A percentile compares a stretch with the other conserved stretches of the same genome.
Conservation (phyloP, 495 filamentous ascomycete species). For the Podospora sp. region DNA sequence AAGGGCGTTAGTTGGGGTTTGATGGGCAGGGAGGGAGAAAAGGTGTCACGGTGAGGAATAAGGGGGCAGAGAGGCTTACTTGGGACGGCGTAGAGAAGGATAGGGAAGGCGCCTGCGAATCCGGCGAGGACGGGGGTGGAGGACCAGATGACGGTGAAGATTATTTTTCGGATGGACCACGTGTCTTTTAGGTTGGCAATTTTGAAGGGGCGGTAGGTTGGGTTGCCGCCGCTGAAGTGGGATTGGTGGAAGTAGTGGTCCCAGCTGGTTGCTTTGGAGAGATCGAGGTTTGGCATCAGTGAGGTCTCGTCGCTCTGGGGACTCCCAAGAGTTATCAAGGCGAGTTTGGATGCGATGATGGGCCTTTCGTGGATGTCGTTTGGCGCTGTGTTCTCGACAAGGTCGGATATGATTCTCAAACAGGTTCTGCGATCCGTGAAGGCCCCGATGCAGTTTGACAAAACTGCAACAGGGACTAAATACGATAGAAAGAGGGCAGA, state of each 20-base stretch:
- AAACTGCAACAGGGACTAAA: slow-evolving; percentile 10
- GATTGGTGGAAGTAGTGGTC: slow-evolving; percentile 12
- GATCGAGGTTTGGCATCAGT: not conserved
- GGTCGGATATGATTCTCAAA: slow-evolving; percentile 6
- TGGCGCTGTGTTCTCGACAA: slow-evolving; percentile 6
- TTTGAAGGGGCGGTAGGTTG: slow-evolving; percentile 4
- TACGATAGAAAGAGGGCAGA: slow-evolving; percentile 14
- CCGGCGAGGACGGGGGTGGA: not conserved
- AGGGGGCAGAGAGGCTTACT: too few species aligned
- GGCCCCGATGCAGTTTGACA: slow-evolving; percentile 17
- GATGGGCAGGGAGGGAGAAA: not conserved
- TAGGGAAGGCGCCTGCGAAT: slow-evolving; percentile 5
- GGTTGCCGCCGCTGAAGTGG: slow-evolving; percentile 15
- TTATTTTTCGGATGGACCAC: not conserved
- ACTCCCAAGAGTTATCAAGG: too few species aligned
- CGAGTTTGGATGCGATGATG: too few species aligned
- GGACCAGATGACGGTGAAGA: not conserved
- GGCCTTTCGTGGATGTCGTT: not conserved
- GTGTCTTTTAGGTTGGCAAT: not conserved
- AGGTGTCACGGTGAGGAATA: too few species aligned
- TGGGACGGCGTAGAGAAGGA: slow-evolving; percentile 5
- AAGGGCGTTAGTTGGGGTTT: not conserved
- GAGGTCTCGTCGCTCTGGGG: too few species aligned
- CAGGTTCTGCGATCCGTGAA: slow-evolving; percentile 10
- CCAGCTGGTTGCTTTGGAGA: not conserved